phyloP scores from a whole-genome alignment of 192 early-diverging fungal genomes.

The Coemansia sp. region DNA sequence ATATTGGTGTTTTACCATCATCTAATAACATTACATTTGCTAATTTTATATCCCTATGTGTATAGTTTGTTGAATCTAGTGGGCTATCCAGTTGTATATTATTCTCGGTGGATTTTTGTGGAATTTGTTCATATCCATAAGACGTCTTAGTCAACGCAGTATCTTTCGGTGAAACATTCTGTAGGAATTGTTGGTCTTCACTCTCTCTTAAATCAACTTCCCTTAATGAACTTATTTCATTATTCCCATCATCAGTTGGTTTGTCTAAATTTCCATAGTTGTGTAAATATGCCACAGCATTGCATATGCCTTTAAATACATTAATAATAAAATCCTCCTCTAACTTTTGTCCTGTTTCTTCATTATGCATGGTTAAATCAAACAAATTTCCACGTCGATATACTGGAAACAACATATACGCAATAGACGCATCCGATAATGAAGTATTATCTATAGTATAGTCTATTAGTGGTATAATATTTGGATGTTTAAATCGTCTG shows the following conservation, averaged over 20 bases:
- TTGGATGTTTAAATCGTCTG: conserved; percentile 61
- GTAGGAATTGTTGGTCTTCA: neutral
- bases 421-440: conserved; percentile 39
- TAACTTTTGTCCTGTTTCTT: conserved; percentile 54
- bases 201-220: neutral
- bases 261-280: conserved; percentile 21
- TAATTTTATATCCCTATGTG: conserved; percentile 77
- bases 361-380: conserved; percentile 58
- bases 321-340: conserved; percentile 60
- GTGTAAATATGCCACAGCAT: conserved; percentile 60
- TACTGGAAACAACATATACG: conserved; percentile 72
- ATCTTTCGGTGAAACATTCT: neutral
- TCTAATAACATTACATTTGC: conserved; percentile 69
- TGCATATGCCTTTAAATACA: conserved; percentile 61
- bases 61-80: conserved; percentile 27
- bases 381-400: conserved; percentile 60
- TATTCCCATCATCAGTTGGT: neutral
- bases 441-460: neutral
- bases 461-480: conserved; percentile 61
- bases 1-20: conserved; percentile 63
- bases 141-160: no score
- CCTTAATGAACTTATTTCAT: neutral
- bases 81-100: neutral
- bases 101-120: neutral
- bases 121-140: neutral